Conservation (phyloP, 495 filamentous ascomycete genomes). For the Rhizodiscina lignyota region DNA sequence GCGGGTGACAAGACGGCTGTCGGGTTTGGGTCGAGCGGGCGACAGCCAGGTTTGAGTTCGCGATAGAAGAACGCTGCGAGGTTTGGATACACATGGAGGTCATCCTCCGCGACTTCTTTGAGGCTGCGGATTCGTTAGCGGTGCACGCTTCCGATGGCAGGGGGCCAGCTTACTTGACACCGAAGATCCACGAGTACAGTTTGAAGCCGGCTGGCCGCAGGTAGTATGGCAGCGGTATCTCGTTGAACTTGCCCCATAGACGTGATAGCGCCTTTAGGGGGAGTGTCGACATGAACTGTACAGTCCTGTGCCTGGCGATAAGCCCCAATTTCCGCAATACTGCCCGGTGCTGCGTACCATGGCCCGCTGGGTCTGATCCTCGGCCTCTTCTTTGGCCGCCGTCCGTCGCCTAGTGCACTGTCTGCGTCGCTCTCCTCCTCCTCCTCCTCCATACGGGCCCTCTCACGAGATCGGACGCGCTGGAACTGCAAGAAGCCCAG, state of each 20-base stretch:
- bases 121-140: conserved; percentile 37
- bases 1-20: conserved; percentile 70
- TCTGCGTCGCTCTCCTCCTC: conserved; percentile 13
- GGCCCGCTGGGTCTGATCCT: conserved; percentile 72
- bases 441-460: conserved; percentile 34
- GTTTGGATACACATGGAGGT: conserved; percentile 81
- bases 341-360: too few relatives aligned
- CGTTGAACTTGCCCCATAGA: conserved; percentile 91
- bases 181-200: conserved; percentile 82
- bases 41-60: conserved; percentile 70
- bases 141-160: too few relatives aligned
- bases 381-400: background rate
- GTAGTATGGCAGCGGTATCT: conserved; percentile 76
- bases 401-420: background rate
- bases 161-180: conserved; percentile 55
- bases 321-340: too few relatives aligned
- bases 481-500: conserved; percentile 77
- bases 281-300: conserved; percentile 90
- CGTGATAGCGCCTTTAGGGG: conserved; percentile 88
- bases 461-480: conserved; percentile 37
- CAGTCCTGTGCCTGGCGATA: conserved; percentile 58
- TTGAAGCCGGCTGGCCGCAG: conserved; percentile 89
- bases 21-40: conserved; percentile 70
- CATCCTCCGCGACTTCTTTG: conserved; percentile 68
- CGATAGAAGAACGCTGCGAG: conserved; percentile 96